phyloP scores from a whole-genome alignment of 2,329 filamentous ascomycete species.

The Magnaporthiopsis poae region DNA sequence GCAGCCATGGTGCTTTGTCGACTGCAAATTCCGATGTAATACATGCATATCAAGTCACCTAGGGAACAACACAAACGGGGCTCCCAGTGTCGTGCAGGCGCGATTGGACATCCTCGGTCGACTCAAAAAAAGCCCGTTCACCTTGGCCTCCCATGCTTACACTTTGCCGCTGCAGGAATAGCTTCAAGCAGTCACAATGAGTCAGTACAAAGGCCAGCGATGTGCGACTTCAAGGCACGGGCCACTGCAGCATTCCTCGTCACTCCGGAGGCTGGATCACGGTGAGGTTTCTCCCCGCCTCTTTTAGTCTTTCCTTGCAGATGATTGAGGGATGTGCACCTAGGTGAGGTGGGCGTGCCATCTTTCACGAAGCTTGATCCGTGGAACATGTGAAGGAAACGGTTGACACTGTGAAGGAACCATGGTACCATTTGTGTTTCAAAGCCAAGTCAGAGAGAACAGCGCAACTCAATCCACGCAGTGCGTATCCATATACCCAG shows the following conservation, averaged over 20 bases:
- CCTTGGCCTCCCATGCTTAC: background rate
- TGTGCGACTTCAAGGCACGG: background rate
- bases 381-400: background rate
- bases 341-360: too few relatives aligned
- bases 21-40: background rate
- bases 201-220: background rate
- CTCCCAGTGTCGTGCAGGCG: background rate
- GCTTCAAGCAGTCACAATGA: background rate
- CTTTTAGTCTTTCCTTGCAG: background rate
- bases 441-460: background rate
- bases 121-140: background rate
- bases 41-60: background rate
- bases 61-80: too few relatives aligned
- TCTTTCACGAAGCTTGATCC: too few relatives aligned
- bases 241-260: background rate
- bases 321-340: background rate
- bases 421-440: background rate
- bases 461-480: too few relatives aligned
- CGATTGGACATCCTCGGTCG: background rate
- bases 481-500: background rate
- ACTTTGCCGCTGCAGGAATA: background rate
- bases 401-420: too few relatives aligned
- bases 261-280: too few relatives aligned
- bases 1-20: background rate
- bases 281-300: background rate